Evolutionary conservation across 2,329 filamentous ascomycete species (phyloP).

Genomic region (Pyrenophora teres): DNA sequence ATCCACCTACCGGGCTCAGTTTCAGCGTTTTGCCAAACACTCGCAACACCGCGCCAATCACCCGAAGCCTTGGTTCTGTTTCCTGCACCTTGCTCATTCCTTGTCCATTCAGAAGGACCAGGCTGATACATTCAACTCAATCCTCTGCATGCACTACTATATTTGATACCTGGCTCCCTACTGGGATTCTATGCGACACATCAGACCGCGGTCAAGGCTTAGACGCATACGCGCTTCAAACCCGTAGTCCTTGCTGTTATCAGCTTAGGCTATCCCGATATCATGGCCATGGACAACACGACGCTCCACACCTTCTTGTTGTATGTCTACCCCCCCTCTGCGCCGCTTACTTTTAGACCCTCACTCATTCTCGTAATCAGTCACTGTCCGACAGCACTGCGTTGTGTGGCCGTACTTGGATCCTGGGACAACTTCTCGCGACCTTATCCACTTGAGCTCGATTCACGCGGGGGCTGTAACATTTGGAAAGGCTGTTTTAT

Average conservation of each 20-base stretch:
- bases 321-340: conserved; percentile 37
- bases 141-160: conserved; percentile 36
- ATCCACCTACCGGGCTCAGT: conserved; percentile 28
- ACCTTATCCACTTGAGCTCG: conserved; percentile 79
- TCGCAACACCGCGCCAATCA: conserved; percentile 28
- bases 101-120: conserved; percentile 28
- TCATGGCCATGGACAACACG: conserved; percentile 51
- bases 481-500: conserved; percentile 88
- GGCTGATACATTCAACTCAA: conserved; percentile 32
- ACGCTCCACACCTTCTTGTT: conserved; percentile 68
- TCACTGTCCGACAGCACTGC: conserved; percentile 53
- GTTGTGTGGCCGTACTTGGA: conserved; percentile 79
- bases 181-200: conserved; percentile 22
- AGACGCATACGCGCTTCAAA: conserved; percentile 36
- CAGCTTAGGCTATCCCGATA: conserved; percentile 33
- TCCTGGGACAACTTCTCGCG: conserved; percentile 94
- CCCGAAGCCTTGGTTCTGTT: conserved; percentile 8
- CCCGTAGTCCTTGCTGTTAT: conserved; percentile 34
- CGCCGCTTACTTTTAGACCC: conserved; percentile 18
- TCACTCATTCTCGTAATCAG: conserved; percentile 35
- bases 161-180: conserved; percentile 32
- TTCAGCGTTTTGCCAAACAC: conserved; percentile 37
- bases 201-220: conserved; percentile 23
- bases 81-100: conserved; percentile 23
- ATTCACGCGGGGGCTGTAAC: conserved; percentile 71